Conservation (phyloP, 352 stramenopile species). For the Plasmopara viticola region DNA sequence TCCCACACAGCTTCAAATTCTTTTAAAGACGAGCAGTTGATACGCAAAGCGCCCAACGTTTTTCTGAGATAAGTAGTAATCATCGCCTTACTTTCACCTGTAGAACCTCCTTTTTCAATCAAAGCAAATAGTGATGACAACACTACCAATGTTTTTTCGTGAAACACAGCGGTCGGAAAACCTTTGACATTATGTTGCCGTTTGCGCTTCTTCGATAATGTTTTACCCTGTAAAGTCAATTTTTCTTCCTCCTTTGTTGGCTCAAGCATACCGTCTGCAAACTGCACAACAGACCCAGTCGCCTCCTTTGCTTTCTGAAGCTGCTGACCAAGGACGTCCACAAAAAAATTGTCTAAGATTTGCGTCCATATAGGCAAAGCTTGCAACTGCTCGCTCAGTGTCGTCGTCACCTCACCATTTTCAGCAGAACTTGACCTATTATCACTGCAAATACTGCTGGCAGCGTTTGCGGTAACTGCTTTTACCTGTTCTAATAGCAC, state of each 20-base stretch:
- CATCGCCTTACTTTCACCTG: constrained; percentile 16
- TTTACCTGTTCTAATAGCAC: constrained; percentile 52
- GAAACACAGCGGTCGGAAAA: constrained; percentile 53
- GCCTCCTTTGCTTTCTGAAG: constrained; percentile 26
- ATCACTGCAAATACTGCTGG: constrained; percentile 10
- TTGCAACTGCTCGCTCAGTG: constrained; percentile 38
- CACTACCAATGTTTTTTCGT: constrained; percentile 60
- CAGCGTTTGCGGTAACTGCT: constrained; percentile 23
- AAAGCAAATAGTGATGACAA: constrained; percentile 36
- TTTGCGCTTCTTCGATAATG: constrained; percentile 24
- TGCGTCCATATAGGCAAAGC: constrained; percentile 47
- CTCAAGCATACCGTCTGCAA: constrained; percentile 29
- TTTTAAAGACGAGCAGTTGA: constrained; percentile 37
- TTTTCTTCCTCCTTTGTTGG: constrained; percentile 18
- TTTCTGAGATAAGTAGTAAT: constrained; percentile 39
- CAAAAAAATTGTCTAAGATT: constrained; percentile 60
- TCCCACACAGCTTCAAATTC: constrained; percentile 64
- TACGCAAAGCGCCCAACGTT: constrained; percentile 40
- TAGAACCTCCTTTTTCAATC: constrained; percentile 36
- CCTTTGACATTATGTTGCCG: constrained; percentile 26
- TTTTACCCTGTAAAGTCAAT: constrained; percentile 5
- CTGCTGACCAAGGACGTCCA: constrained; percentile 32
- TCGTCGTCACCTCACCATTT: constrained; percentile 27
- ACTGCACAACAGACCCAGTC: constrained; percentile 26
- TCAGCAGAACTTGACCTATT: constrained; percentile 23